Evolutionary conservation across 352 stramenopile species (phyloP), one percentile per base, ranked within the genome.

Genomic region (Phytophthora foliorum): DNA sequence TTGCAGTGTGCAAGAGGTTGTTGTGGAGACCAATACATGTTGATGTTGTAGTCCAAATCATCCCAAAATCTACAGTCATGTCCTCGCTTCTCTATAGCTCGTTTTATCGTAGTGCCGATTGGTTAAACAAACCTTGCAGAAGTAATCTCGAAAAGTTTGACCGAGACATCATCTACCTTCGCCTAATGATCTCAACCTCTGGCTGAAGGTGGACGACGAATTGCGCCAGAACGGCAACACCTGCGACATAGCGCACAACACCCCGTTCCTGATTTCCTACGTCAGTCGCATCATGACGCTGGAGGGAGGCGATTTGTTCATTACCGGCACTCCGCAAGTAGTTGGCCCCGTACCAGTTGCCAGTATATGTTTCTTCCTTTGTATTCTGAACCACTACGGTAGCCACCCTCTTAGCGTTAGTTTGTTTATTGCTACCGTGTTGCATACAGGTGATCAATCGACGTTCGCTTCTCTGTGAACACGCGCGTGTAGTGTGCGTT

Each of bases 251-350:
- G 79, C 94, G 49, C 87, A 94, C 78, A 81, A 70, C 45, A 91
- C 93, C 45, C 86, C 86, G 51, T 93, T 86, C 41, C 60, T 94
- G 9, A 90, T 94, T 55, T 71, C 82, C 17, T 84, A 94, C 71
- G 78, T 94, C 50, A 94, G 84, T 49, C 81, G 82, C 66, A 90
- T 93, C 58, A 93, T 95, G 84, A 94, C 86, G 48, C 80, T 95
- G 24, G 87, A 96, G 54, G 81, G 91, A 69, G 89, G 87, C 24
- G 89, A 96, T 56, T 57, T 96, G 36, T 90, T 96, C 63, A 92
- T 95, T 71, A 96, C 89, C 9, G 87, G 89, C 51, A 96, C 87
- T 0, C 89, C 89, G 4, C 83, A 91, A 77, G 88, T 86, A 59
- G 88, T 96, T 46, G 86, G 85, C 5, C 77, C 85, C 0, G 81